Conservation (phyloP, 352 stramenopile species). For the Elongisporangium senticosum region DNA sequence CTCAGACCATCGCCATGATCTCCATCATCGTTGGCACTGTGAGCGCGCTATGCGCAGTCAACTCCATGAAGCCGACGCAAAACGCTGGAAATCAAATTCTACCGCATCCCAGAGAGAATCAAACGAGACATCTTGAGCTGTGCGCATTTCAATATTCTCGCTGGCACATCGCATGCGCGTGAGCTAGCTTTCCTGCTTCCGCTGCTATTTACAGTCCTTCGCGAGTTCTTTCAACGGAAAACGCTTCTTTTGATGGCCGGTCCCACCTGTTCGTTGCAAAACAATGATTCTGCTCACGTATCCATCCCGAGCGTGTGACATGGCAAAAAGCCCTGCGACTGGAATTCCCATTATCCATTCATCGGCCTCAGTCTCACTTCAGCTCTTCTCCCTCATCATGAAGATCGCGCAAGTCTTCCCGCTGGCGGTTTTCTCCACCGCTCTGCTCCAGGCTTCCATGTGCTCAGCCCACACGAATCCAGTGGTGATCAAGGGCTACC, state of each 20-base stretch:
- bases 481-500: conserved; percentile 63
- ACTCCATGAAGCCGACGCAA: too few species aligned
- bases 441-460: background rate
- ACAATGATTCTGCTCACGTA: too few species aligned
- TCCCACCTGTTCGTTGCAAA: too few species aligned
- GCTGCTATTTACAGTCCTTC: background rate
- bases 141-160: background rate
- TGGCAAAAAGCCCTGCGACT: background rate
- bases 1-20: conserved; percentile 20
- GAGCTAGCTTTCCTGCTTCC: background rate
- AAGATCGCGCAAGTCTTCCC: background rate
- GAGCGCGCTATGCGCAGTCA: conserved; percentile 25
- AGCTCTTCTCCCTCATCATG: background rate
- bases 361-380: background rate
- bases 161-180: background rate
- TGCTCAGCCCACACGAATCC: conserved; percentile 24
- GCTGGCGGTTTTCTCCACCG: background rate
- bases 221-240: background rate
- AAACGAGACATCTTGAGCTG: background rate
- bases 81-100: too few species aligned
- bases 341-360: background rate
- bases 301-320: background rate
- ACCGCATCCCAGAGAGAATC: background rate
- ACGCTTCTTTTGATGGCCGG: too few species aligned
- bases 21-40: conserved; percentile 17